Evolutionary conservation across 257 asterid species (phyloP).

Genomic region (Nemophila menziesii): DNA sequence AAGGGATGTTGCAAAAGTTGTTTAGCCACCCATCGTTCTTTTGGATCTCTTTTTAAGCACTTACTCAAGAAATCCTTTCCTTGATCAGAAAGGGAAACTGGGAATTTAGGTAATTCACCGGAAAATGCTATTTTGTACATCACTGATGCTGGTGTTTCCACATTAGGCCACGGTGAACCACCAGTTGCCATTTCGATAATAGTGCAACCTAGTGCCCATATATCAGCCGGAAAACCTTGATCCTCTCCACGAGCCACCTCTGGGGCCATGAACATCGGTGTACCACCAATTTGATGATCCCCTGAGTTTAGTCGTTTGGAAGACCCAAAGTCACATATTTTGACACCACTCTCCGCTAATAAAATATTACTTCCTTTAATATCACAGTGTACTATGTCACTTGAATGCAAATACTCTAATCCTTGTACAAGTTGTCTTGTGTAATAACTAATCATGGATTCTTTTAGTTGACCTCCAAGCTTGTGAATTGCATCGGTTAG

Average conservation of each 20-base stretch:
- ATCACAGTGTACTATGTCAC: slow-evolving; percentile 64
- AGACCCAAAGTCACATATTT: slow-evolving; percentile 68
- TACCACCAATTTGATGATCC: slow-evolving; percentile 27
- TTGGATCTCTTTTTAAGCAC: slow-evolving; percentile 44
- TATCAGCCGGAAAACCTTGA: slow-evolving; percentile 57
- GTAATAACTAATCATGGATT: slow-evolving; percentile 22
- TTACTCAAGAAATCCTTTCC: slow-evolving; percentile 59
- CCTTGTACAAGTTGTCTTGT: slow-evolving; percentile 36
- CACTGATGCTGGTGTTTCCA: slow-evolving; percentile 16
- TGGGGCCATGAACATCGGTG: slow-evolving; percentile 82
- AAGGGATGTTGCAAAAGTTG: slow-evolving; percentile 56
- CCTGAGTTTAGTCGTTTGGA: slow-evolving; percentile 22
- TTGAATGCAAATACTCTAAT: slow-evolving; percentile 48
- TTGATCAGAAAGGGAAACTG: slow-evolving; percentile 34
- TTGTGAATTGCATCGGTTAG: slow-evolving; percentile 21
- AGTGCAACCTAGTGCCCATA: slow-evolving; percentile 87
- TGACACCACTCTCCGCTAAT: slow-evolving; percentile 25
- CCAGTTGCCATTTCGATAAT: slow-evolving; percentile 71
- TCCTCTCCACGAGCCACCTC: slow-evolving; percentile 63
- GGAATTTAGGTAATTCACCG: slow-evolving; percentile 45
- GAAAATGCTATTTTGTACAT: slow-evolving; percentile 53
- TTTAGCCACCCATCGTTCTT: slow-evolving; percentile 51
- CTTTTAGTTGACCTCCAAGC: slow-evolving; percentile 27
- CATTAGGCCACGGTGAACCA: slow-evolving; percentile 47
- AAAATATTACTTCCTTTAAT: slow-evolving; percentile 60